Percentiles rank a stretch among this genome's conserved stretches.
Evolutionary conservation across 2,329 filamentous ascomycete species (phyloP).

Genomic region (Neofusicoccum cordaticola): DNA sequence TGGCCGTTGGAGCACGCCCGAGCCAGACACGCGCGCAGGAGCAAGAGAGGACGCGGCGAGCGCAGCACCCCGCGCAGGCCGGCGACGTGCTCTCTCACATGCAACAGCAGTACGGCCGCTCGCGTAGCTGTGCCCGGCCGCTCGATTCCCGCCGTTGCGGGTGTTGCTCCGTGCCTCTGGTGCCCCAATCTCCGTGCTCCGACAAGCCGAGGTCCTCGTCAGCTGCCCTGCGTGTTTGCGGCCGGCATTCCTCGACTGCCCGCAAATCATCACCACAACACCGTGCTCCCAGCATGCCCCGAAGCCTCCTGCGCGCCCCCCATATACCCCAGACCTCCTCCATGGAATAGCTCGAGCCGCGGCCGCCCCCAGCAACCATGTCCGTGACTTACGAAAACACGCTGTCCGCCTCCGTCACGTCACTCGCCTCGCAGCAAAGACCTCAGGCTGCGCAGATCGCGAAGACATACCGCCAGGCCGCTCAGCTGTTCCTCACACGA

Average conservation of each 20-base stretch:
- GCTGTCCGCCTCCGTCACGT: conserved; percentile 67
- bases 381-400: conserved; percentile 53
- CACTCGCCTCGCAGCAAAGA: conserved; percentile 61
- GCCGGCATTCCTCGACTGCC: conserved; percentile 12
- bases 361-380: conserved; percentile 27
- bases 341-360: conserved; percentile 37
- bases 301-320: conserved; percentile 6
- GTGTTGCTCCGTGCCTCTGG: conserved; percentile 5
- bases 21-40: too few relatives aligned
- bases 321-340: conserved; percentile 33
- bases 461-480: conserved; percentile 90
- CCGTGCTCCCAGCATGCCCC: conserved; percentile 7
- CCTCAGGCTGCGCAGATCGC: conserved; percentile 69
- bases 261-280: conserved; percentile 17
- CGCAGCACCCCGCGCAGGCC: background rate
- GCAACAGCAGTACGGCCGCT: background rate
- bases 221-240: conserved; percentile 2
- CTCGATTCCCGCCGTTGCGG: conserved; percentile 4
- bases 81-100: conserved; percentile 7
- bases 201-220: conserved; percentile 13
- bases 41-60: background rate
- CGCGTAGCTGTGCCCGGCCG: background rate
- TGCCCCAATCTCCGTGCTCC: conserved; percentile 14
- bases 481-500: conserved; percentile 90
- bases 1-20: too few relatives aligned